A percentile compares a stretch with the other conserved stretches of the same genome.
Evolutionary conservation across 2,329 filamentous ascomycete species (phyloP).

Genomic region (Chaetomium globosum): DNA sequence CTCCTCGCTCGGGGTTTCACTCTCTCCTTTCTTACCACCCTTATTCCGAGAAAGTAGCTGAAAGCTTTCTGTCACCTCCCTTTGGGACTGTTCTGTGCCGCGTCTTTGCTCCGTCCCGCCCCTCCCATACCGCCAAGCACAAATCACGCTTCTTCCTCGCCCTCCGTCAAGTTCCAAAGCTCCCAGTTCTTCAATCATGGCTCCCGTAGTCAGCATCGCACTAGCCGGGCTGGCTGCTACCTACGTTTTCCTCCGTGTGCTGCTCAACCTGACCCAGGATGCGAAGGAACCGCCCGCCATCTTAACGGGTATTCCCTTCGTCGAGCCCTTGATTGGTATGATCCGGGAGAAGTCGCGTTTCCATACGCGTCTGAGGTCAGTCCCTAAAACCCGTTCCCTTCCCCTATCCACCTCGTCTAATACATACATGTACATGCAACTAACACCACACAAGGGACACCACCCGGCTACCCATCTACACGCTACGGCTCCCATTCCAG

Average conservation of each 20-base stretch:
- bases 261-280: slow-evolving; percentile 37
- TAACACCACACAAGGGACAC: slow-evolving; percentile 4
- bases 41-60: background rate
- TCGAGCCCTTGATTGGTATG: slow-evolving; percentile 38
- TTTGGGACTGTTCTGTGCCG: background rate
- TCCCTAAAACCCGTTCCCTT: background rate
- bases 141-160: background rate
- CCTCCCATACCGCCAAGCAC: background rate
- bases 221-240: slow-evolving; percentile 27
- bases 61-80: background rate
- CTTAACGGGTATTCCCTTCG: slow-evolving; percentile 34
- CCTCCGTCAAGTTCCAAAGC: background rate
- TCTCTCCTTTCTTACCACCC: background rate
- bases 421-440: background rate
- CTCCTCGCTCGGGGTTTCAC: background rate
- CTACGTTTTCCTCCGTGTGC: slow-evolving; percentile 35
- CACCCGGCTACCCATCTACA: slow-evolving; percentile 37
- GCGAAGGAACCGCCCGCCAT: slow-evolving; percentile 36
- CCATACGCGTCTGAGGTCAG: slow-evolving; percentile 11
- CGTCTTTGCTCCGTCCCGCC: background rate
- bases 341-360: slow-evolving; percentile 23
- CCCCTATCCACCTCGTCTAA: background rate
- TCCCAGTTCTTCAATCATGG: slow-evolving; percentile 8
- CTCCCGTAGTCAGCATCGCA: slow-evolving; percentile 15
- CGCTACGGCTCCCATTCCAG: slow-evolving; percentile 35